A percentile compares a stretch with the other conserved stretches of the same genome.
These are phyloP conservation scores for Gautieria morchelliformis DNA, from an alignment of 768 basidiomycete species.

Conservation along the genomic window DNA sequence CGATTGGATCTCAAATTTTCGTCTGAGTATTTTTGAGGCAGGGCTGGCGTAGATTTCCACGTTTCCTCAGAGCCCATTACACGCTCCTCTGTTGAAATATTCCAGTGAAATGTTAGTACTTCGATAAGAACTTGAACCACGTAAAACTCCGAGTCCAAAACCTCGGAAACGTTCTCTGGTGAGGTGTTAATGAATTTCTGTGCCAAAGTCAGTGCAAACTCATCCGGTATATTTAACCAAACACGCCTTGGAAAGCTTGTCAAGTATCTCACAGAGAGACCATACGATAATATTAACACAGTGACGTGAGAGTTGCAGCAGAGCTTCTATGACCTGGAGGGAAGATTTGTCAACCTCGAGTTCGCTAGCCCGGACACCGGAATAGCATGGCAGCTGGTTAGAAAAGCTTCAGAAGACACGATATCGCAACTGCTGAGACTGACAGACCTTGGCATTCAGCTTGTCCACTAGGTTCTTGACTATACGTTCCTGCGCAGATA, in stretches of 20 bases:
- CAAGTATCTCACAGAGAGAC: slow-evolving; percentile 67
- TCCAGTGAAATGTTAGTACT: slow-evolving; percentile 1
- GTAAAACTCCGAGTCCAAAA: slow-evolving; percentile 2
- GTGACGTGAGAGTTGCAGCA: slow-evolving; percentile 71
- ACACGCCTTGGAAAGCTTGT: slow-evolving; percentile 64
- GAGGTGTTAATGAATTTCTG: background rate
- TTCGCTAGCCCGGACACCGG: slow-evolving; percentile 61
- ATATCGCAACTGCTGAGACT: slow-evolving; percentile 1
- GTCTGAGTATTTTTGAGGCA: background rate
- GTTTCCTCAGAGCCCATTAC: background rate
- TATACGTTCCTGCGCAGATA: slow-evolving; percentile 67
- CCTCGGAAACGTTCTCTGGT: background rate
- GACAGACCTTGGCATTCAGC: slow-evolving; percentile 66
- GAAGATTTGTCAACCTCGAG: slow-evolving; percentile 71
- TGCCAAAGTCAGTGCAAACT: background rate
- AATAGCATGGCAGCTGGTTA: slow-evolving; percentile 72
- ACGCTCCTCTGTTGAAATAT: background rate
- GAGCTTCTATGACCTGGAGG: slow-evolving; percentile 64
- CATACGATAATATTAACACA: slow-evolving; percentile 74
- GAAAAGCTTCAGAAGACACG: background rate
- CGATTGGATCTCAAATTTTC: background rate
- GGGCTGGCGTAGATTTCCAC: background rate
- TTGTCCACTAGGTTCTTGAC: slow-evolving; percentile 72
- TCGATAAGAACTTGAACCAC: background rate
- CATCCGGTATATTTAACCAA: slow-evolving; percentile 8